A percentile compares a stretch with the other conserved stretches of the same genome.
phyloP scores from a whole-genome alignment of 139 green algal species.

The Closterium sp. region DNA sequence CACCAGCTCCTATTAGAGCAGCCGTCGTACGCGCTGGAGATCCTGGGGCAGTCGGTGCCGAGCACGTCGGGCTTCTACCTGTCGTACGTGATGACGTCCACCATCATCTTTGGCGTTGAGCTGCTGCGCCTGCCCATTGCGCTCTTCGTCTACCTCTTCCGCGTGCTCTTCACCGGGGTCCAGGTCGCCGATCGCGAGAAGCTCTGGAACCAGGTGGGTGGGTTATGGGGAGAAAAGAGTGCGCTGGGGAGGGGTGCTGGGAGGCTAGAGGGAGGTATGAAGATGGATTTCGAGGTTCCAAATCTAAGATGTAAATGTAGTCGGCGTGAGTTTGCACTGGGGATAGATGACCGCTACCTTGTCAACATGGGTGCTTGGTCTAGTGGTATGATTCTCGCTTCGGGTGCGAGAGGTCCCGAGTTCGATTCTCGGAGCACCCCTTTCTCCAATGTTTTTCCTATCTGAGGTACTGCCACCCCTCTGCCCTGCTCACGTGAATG shows the following conservation, averaged over 20 bases:
- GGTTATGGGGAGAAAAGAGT: not conserved
- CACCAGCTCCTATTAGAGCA: conserved; percentile 16
- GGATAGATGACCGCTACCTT: too few species aligned
- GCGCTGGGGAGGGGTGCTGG: too few species aligned
- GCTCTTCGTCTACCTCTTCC: conserved; percentile 34
- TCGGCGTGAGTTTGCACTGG: too few species aligned
- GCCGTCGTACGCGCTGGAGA: conserved; percentile 15
- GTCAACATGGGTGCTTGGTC: too few species aligned
- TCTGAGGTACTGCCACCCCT: too few species aligned
- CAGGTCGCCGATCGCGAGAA: conserved; percentile 31
- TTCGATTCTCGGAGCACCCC: not conserved
- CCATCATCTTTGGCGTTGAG: conserved; percentile 36
- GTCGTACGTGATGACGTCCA: conserved; percentile 41
- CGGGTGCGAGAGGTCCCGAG: not conserved
- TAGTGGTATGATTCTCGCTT: not conserved
- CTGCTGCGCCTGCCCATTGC: conserved; percentile 41
- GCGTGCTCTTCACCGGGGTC: not conserved
- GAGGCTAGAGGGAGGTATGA: too few species aligned
- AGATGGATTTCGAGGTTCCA: too few species aligned
- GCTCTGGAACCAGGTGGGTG: conserved; percentile 34
- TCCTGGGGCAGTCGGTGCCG: conserved; percentile 36
- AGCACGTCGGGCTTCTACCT: conserved; percentile 46
- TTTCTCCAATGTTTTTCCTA: too few species aligned
- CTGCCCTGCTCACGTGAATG: too few species aligned
- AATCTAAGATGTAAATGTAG: too few species aligned